Evolutionary conservation across 345 rosid species (phyloP).

Genomic region (Salix viminalis): DNA sequence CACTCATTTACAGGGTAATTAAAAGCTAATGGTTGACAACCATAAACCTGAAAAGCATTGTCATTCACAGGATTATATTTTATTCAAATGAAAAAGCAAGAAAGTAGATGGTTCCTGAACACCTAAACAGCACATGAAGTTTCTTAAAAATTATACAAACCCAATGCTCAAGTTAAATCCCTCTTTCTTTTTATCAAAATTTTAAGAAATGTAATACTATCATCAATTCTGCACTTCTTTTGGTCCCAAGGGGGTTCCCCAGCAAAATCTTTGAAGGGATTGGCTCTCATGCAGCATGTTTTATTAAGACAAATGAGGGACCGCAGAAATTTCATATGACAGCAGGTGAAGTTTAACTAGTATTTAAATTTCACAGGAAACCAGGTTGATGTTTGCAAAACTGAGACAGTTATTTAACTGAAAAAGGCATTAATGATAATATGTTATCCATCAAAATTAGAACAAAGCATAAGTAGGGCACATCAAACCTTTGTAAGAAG

Average conservation of each 20-base stretch:
- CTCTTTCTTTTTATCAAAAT: neutral
- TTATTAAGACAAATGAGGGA: neutral
- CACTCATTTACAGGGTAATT: neutral
- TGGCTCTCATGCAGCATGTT: neutral
- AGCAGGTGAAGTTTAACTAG: neutral
- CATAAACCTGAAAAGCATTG: neutral
- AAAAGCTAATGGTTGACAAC: neutral
- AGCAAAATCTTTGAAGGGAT: neutral
- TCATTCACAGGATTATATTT: neutral
- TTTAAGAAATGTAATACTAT: no score
- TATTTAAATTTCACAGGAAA: neutral
- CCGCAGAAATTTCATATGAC: neutral
- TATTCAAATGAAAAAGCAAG: neutral
- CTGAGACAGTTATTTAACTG: neutral
- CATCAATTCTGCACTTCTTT: neutral
- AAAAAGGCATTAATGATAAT: neutral
- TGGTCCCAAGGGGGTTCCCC: neutral
- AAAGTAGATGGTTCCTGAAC: neutral
- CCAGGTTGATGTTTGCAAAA: neutral
- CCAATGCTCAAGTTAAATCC: neutral
- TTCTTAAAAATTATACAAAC: neutral
- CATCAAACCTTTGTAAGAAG: conserved; percentile 74
- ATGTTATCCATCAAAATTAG: neutral
- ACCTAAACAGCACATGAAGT: neutral
- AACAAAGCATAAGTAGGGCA: conserved; percentile 17